Evolutionary conservation across 352 stramenopile species (phyloP).

Genomic region (Phytophthora multivora): DNA sequence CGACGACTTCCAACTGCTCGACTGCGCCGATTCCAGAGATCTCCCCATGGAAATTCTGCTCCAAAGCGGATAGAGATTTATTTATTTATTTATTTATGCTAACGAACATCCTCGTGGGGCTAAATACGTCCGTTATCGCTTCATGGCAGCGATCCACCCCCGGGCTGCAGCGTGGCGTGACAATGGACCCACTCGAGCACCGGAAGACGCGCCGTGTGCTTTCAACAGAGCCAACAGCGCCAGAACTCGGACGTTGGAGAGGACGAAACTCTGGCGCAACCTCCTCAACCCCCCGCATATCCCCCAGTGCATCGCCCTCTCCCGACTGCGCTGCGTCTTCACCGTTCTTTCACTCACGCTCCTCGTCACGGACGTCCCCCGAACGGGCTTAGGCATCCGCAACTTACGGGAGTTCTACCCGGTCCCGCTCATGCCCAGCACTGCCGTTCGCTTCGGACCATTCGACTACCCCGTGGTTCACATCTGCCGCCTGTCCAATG

Average conservation of each 20-base stretch:
- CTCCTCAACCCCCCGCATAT: constrained; percentile 33
- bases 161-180: background rate
- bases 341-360: constrained; percentile 44
- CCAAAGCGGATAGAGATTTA: constrained; percentile 11
- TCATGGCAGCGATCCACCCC: constrained; percentile 2
- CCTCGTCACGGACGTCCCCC: constrained; percentile 55
- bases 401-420: constrained; percentile 34
- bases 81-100: too few species aligned
- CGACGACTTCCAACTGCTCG: constrained; percentile 26
- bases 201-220: background rate
- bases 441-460: constrained; percentile 44
- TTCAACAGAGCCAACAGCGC: constrained; percentile 1
- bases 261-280: constrained; percentile 10
- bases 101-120: too few species aligned
- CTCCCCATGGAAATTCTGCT: constrained; percentile 24
- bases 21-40: constrained; percentile 19
- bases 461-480: constrained; percentile 53
- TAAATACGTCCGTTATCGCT: background rate
- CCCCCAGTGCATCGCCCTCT: constrained; percentile 29
- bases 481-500: constrained; percentile 13
- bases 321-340: constrained; percentile 36
- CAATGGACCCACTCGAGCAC: background rate
- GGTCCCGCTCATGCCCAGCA: constrained; percentile 25
- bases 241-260: background rate
- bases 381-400: constrained; percentile 43